phyloP scores from a whole-genome alignment of 805 yeast genomes.

The Yamadazyma insecticola region DNA sequence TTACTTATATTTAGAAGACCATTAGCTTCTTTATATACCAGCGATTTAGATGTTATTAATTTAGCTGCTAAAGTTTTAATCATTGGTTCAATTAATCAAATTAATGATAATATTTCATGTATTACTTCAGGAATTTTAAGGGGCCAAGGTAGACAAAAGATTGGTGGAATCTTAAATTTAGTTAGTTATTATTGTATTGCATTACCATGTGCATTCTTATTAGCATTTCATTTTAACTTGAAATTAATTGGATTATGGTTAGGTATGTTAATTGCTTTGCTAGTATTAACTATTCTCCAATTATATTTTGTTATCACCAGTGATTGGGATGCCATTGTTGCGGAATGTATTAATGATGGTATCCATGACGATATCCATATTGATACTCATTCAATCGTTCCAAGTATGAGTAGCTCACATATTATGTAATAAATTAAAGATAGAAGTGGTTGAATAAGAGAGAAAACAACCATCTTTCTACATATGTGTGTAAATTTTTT shows the following conservation, averaged over 20 bases:
- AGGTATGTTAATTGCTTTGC: slow-evolving; percentile 42
- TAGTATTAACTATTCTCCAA: slow-evolving; percentile 38
- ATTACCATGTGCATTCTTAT: slow-evolving; percentile 42
- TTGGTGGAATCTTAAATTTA: slow-evolving; percentile 50
- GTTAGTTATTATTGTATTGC: slow-evolving; percentile 46
- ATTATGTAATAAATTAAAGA: slow-evolving; percentile 9
- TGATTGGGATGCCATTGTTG: slow-evolving; percentile 41
- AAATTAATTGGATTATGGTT: slow-evolving; percentile 47
- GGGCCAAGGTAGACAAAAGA: slow-evolving; percentile 56
- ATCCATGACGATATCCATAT: slow-evolving; percentile 26
- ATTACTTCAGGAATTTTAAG: slow-evolving; percentile 51
- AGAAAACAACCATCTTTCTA: too few relatives aligned
- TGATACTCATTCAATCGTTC: slow-evolving; percentile 28
- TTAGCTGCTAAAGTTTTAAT: slow-evolving; percentile 37
- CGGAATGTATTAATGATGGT: slow-evolving; percentile 40
- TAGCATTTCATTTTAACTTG: slow-evolving; percentile 37
- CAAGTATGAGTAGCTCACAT: slow-evolving; percentile 22
- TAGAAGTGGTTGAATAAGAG: too few relatives aligned
- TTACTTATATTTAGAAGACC: slow-evolving; percentile 30
- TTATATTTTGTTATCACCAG: slow-evolving; percentile 34
- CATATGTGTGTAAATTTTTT: not conserved
- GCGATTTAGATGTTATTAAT: slow-evolving; percentile 32
- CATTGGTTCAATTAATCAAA: slow-evolving; percentile 48
- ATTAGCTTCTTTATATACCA: slow-evolving; percentile 39
- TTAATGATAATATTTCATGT: slow-evolving; percentile 47